These are phyloP conservation scores for Trifolium dubium DNA, from an alignment of 306 rosid genomes.

Conservation along the genomic window DNA sequence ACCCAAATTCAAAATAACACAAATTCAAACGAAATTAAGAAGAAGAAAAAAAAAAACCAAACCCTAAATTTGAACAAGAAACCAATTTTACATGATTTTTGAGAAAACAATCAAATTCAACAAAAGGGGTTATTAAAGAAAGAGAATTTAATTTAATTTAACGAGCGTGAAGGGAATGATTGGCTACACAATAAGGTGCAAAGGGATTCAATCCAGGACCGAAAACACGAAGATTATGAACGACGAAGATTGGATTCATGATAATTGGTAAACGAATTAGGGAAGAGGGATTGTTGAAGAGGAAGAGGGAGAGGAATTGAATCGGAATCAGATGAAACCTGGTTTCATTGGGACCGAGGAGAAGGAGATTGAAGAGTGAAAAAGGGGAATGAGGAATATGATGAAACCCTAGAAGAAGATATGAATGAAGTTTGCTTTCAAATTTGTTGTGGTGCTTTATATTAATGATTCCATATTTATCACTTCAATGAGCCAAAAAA, in stretches of 20 bases:
- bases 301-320: background rate
- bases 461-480: background rate
- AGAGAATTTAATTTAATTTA: slow-evolving; percentile 49
- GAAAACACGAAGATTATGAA: slow-evolving; percentile 78
- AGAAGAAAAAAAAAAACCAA: background rate
- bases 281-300: background rate
- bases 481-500: background rate
- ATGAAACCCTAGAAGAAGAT: slow-evolving; percentile 47
- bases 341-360: slow-evolving; percentile 40
- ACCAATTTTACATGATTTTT: slow-evolving; percentile 48
- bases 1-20: background rate
- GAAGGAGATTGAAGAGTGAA: background rate
- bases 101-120: background rate
- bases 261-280: slow-evolving; percentile 49
- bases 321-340: slow-evolving; percentile 49
- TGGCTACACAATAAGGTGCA: slow-evolving; percentile 77
- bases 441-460: background rate
- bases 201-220: slow-evolving; percentile 99
- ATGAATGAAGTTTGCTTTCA: background rate
- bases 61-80: background rate
- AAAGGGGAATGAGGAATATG: slow-evolving; percentile 31
- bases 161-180: slow-evolving; percentile 68
- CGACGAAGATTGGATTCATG: slow-evolving; percentile 46
- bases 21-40: background rate
- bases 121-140: background rate